Evolutionary conservation across 2,329 filamentous ascomycete species (phyloP), one percentile per base, ranked within the genome.

Genomic region (Colletotrichum theobromicola): DNA sequence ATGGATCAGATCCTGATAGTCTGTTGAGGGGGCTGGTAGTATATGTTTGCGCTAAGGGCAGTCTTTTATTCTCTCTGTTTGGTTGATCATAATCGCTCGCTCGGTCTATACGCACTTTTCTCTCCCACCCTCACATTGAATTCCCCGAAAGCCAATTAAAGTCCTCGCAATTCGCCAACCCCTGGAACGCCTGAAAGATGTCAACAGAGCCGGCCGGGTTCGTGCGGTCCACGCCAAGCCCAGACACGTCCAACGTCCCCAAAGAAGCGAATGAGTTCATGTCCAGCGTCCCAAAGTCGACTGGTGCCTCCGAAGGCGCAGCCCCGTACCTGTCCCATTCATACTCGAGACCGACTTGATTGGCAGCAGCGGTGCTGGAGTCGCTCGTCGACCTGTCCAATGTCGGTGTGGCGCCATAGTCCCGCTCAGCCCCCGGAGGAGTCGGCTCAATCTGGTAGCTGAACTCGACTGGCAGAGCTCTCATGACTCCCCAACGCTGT

Each of bases 401-500:
- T 16, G 58, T 42, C 9, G 26, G 46, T 16, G 9, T 26, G 4
- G n/a, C 26, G 28, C 30, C 10, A 26, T 30, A 66, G 3, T 61
- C 53, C n/a, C 46, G 53, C 6, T 66, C 60, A 6, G 50, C 24
- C 21, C 53, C 71, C 2, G 60, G 50, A 5, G 60, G 28, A 3
- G 66, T 13, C 4, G 58, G 67, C 24, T 73, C 58, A n/a, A 60
- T 34, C 10, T 65, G 71, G 8, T 73, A 65, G 24, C 60, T 66
- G 10, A 65, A 53, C 24, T 74, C 71, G 6, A 64, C 53, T 7
- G 71, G 71, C 46, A 74, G n/a, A 12, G 71, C 71, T 53, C 61
- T 70, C 67, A 71, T 65, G 8, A 74, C 71, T 5, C 71, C 71
- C 71, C 71, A 71, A 5, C 67, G 71, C 15, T 71, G 67, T 3